phyloP scores from a whole-genome alignment of 176 grass and related monocot genomes.

The Cenchrus americanus region DNA sequence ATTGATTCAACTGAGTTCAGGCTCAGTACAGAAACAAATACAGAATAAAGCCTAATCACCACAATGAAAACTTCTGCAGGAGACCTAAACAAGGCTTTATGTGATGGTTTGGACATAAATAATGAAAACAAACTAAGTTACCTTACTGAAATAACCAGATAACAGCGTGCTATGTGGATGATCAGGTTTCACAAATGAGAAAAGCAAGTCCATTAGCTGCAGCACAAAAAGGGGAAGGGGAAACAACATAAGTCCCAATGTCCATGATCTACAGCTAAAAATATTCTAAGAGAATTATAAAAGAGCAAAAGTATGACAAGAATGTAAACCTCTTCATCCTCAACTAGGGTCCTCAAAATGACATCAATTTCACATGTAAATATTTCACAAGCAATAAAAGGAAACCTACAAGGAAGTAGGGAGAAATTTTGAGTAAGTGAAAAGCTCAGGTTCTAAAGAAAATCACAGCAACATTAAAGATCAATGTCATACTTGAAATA shows the following conservation, averaged over 20 bases:
- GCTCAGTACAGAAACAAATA: conserved; percentile 4
- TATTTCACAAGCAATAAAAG: conserved; percentile 99
- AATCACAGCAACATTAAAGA: conserved; percentile 16
- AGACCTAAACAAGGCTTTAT: conserved; percentile 7
- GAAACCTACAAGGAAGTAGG: conserved; percentile 61
- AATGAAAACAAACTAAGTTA: conserved; percentile 46
- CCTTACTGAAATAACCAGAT: conserved; percentile 99
- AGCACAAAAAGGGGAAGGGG: conserved; percentile 35
- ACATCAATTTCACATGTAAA: conserved; percentile 98
- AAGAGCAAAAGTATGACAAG: not conserved
- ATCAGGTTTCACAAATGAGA: conserved; percentile 94
- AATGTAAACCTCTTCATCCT: conserved; percentile 83
- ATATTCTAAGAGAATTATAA: conserved; percentile 1
- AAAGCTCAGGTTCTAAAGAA: not conserved
- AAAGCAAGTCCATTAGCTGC: conserved; percentile 95
- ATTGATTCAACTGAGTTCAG: conserved; percentile 41
- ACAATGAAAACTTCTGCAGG: not conserved
- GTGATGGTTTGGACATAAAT: conserved; percentile 22
- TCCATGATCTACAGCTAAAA: conserved; percentile 12
- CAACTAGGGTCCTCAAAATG: conserved; percentile 92
- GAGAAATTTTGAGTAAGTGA: conserved; percentile 12
- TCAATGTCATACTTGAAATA: conserved; percentile 76
- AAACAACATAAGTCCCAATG: conserved; percentile 35
- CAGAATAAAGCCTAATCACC: conserved; percentile 18
- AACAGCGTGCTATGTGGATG: conserved; percentile 78